A percentile compares a stretch with the other conserved stretches of the same genome.
These are phyloP conservation scores for Amanita exitialis DNA, from an alignment of 768 basidiomycete species.

Conservation along the genomic window DNA sequence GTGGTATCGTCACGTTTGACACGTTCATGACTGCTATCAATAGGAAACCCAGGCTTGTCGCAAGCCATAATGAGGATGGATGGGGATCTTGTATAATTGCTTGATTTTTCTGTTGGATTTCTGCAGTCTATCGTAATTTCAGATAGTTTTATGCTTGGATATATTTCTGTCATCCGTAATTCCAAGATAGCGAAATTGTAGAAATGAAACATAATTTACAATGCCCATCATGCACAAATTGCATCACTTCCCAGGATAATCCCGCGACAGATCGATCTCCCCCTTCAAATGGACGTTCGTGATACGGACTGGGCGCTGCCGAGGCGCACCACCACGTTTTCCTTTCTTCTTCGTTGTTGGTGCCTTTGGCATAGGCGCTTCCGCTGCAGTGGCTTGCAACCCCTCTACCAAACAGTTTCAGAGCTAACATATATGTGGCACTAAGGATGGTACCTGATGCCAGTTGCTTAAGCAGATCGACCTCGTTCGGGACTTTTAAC, in stretches of 20 bases:
- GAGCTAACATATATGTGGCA: slow-evolving; percentile 3
- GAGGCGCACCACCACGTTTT: slow-evolving; percentile 64
- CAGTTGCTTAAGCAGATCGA: slow-evolving; percentile 70
- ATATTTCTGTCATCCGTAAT: not conserved
- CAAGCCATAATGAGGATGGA: not conserved
- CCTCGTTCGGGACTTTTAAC: slow-evolving; percentile 77
- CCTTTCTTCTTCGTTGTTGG: slow-evolving; percentile 64
- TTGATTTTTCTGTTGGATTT: not conserved
- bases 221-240: not conserved
- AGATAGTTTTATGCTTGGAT: not conserved
- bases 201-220: not conserved
- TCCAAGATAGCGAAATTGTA: not conserved
- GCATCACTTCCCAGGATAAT: slow-evolving; percentile 38
- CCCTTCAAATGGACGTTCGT: slow-evolving; percentile 86
- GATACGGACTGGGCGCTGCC: slow-evolving; percentile 71
- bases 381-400: slow-evolving; percentile 67
- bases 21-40: slow-evolving; percentile 12
- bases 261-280: slow-evolving; percentile 76
- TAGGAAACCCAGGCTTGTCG: slow-evolving; percentile 5
- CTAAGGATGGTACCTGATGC: slow-evolving; percentile 43
- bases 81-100: slow-evolving; percentile 2
- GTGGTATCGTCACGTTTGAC: slow-evolving; percentile 11
- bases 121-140: not conserved
- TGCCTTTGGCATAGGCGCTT: slow-evolving; percentile 43
- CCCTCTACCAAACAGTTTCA: slow-evolving; percentile 43